Percentiles rank a stretch among this genome's conserved stretches.
Evolutionary conservation across 495 filamentous ascomycete genomes (phyloP).

Genomic region (Xylaria venustula): DNA sequence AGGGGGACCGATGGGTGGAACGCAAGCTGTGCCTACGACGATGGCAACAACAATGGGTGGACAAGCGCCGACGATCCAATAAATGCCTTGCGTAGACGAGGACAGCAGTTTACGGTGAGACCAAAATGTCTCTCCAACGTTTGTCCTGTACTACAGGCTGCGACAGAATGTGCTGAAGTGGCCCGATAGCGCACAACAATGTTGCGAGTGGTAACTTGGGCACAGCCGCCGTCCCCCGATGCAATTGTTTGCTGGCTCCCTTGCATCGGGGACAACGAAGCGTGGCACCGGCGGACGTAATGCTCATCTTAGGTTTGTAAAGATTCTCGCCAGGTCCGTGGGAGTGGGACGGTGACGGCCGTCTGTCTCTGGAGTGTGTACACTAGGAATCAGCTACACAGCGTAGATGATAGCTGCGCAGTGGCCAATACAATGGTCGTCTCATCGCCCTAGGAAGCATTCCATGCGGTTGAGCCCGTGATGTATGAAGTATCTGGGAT

Average conservation of each 20-base stretch:
- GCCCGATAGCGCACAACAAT: background rate
- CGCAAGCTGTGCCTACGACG: constrained; percentile 9
- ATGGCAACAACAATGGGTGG: constrained; percentile 11
- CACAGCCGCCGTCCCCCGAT: background rate
- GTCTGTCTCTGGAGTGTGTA: too few relatives aligned
- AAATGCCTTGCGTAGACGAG: constrained; percentile 25
- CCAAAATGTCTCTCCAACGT: constrained; percentile 8
- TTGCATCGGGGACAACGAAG: background rate
- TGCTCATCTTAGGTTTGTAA: background rate
- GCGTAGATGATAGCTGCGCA: background rate
- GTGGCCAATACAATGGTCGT: background rate
- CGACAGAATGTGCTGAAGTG: constrained; percentile 9
- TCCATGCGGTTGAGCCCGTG: too few relatives aligned
- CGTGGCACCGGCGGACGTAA: background rate
- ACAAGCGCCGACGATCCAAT: constrained; percentile 19
- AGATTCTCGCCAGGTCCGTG: background rate
- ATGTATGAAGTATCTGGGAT: too few relatives aligned
- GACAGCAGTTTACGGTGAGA: constrained; percentile 18
- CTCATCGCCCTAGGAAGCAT: background rate
- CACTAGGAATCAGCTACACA: background rate
- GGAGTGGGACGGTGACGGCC: background rate
- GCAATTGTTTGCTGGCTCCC: background rate
- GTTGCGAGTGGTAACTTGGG: constrained; percentile 1
- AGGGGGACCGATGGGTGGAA: background rate
- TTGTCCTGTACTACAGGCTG: constrained; percentile 20